Base-by-base conservation (phyloP, 768 basidiomycete genomes). In the Tylopilus subfusipes region DNA sequence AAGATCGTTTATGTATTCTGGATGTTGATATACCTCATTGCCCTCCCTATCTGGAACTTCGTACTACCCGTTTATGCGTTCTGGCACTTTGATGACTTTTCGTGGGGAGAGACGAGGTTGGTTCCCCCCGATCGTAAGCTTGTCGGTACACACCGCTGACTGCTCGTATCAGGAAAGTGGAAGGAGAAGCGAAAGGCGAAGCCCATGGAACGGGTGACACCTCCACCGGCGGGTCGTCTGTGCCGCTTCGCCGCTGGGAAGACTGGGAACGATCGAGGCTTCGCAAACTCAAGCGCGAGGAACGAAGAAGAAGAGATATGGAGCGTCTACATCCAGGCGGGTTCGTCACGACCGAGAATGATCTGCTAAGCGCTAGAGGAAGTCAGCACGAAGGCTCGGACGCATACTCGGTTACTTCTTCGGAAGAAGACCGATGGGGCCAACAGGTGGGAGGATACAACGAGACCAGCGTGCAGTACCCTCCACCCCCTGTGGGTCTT, bases 21-120 rank as follows among this genome's bases (percentile, higher is more conserved):
- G 97, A 97, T 99, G 93, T 69, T 95, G 68, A 84, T 95, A 66
- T 98, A 99, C 76, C 81, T 99, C 13, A 53, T 85, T 48, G 94
- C 97, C 27, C 76, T 99, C 38, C 97, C 97, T 0, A 79, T 99
- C 29, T 99, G 97, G 97, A 98, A 98, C 70, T 89, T 96, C 59
- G 75, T 96, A 42, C 78, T 98, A 4, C 95, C 96, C 12, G 76
- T 97, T 10, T 99, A 99, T 72, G 89, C 95, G 14, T 98, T 98
- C 71, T 97, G 94, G 93, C 95, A 98, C 72, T 98, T 99, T 70
- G 96, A 98, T 60, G 97, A 99, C 73, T 98, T 99, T 73, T 94
- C 93, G 27, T 99, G 97, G 97, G 97, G 97, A 64, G 93, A 98
- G 73, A 99, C 97, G 19, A 85, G 95, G 92, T 92, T 64, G 51